A percentile compares a stretch with the other conserved stretches of the same genome.
Evolutionary conservation across 768 basidiomycete species (phyloP).

Genomic region (Tulasnella sp.): DNA sequence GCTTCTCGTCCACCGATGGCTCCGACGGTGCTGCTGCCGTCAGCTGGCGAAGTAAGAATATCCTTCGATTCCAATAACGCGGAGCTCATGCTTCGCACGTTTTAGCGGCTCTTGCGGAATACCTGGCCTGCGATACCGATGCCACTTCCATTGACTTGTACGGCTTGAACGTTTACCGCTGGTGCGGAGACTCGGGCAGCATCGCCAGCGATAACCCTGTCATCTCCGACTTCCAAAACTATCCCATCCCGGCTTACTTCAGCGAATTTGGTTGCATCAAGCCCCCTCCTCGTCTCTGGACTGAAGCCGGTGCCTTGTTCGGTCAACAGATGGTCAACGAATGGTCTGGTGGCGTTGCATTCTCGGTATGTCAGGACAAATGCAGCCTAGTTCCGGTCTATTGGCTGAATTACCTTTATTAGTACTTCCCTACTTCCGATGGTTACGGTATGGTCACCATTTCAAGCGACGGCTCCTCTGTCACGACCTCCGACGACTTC

Average conservation of each 20-base stretch:
- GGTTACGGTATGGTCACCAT: conserved; percentile 87
- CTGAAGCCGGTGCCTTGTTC: conserved; percentile 74
- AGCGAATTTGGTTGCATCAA: conserved; percentile 83
- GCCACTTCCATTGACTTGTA: conserved; percentile 77
- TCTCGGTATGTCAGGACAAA: conserved; percentile 42
- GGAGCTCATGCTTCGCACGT: not conserved
- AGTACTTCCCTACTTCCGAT: conserved; percentile 85
- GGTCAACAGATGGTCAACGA: conserved; percentile 68
- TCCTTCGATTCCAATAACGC: too few species aligned
- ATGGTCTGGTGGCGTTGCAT: conserved; percentile 89
- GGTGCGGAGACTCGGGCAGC: conserved; percentile 75
- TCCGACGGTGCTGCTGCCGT: conserved; percentile 38
- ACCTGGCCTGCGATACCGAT: conserved; percentile 76
- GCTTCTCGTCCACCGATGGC: conserved; percentile 86
- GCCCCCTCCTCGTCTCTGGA: conserved; percentile 70
- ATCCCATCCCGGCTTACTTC: conserved; percentile 85
- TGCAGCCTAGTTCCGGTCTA: not conserved
- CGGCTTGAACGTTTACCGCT: conserved; percentile 75
- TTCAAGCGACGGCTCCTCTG: conserved; percentile 63
- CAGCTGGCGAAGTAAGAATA: conserved; percentile 56
- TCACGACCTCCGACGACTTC: conserved; percentile 72
- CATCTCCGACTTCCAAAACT: conserved; percentile 47
- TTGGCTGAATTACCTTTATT: not conserved
- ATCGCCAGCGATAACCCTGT: conserved; percentile 46
- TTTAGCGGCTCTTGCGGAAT: conserved; percentile 64